phyloP scores from a whole-genome alignment of 129 eudicot species.

The Solidago caesia region DNA sequence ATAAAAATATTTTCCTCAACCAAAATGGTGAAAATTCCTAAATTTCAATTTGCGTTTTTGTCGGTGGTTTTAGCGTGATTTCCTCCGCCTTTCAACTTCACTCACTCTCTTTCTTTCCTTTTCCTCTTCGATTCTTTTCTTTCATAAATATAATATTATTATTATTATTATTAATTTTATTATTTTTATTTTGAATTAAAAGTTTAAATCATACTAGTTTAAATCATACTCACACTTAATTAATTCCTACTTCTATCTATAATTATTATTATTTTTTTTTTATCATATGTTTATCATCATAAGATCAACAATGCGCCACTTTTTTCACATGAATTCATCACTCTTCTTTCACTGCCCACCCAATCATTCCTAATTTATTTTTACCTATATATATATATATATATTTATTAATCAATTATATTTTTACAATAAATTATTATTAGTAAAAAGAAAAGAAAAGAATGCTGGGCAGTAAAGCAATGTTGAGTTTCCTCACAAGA shows the following conservation, averaged over 20 bases:
- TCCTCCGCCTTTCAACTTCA: constrained; percentile 5
- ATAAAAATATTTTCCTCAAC: not conserved
- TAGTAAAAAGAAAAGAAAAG: constrained; percentile 9
- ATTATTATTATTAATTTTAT: not conserved
- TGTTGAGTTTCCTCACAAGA: constrained; percentile 57
- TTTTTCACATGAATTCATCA: not conserved
- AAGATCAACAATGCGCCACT: constrained; percentile 1
- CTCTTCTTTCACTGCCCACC: not conserved
- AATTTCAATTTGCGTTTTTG: not conserved
- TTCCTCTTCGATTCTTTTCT: not conserved
- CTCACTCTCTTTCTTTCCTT: too few relatives aligned
- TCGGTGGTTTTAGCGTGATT: constrained; percentile 18
- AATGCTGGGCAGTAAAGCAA: constrained; percentile 44
- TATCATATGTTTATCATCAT: not conserved
- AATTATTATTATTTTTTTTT: not conserved
- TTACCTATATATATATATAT: too few relatives aligned
- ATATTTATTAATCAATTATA: too few relatives aligned
- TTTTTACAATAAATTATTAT: too few relatives aligned
- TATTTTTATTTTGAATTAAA: not conserved
- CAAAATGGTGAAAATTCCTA: not conserved
- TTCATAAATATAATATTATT: not conserved
- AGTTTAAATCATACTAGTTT: not conserved
- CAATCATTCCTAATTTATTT: too few relatives aligned
- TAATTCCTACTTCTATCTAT: not conserved
- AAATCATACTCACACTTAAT: not conserved